These are phyloP conservation scores for Xerocomus spinulosus DNA, from an alignment of 768 basidiomycete species.

Conservation along the genomic window DNA sequence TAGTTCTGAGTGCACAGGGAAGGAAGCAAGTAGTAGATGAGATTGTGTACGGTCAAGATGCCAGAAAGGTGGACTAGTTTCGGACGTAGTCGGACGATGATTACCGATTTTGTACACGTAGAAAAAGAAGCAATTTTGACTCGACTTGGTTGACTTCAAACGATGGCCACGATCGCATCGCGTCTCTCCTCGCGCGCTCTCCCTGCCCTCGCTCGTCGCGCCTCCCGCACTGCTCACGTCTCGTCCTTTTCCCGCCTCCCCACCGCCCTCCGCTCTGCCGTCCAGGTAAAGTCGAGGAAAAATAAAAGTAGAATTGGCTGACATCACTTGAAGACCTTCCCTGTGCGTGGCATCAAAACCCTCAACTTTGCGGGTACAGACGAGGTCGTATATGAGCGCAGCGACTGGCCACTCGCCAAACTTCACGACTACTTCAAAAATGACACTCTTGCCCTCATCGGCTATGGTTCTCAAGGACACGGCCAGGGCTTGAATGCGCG, in stretches of 20 bases:
- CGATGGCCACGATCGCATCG: slow-evolving; percentile 55
- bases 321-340: slow-evolving; percentile 33
- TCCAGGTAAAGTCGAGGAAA: slow-evolving; percentile 34
- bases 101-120: slow-evolving; percentile 5
- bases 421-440: slow-evolving; percentile 99
- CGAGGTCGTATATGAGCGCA: slow-evolving; percentile 91
- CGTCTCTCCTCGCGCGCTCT: slow-evolving; percentile 63
- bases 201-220: slow-evolving; percentile 62
- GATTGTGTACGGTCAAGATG: slow-evolving; percentile 40
- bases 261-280: slow-evolving; percentile 19
- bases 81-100: slow-evolving; percentile 12
- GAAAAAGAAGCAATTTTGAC: slow-evolving; percentile 7
- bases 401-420: slow-evolving; percentile 96
- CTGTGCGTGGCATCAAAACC: slow-evolving; percentile 82
- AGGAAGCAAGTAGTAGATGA: slow-evolving; percentile 36
- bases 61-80: slow-evolving; percentile 23
- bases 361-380: slow-evolving; percentile 94
- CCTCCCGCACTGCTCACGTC: slow-evolving; percentile 47
- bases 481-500: slow-evolving; percentile 98
- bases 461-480: slow-evolving; percentile 98
- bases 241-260: slow-evolving; percentile 68
- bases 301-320: slow-evolving; percentile 5
- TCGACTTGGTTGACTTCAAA: slow-evolving; percentile 11
- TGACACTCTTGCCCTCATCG: slow-evolving; percentile 97
- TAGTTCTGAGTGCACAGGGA: slow-evolving; percentile 36